Base-by-base conservation (phyloP, 305 asterid species). In the Galium porrigens region DNA sequence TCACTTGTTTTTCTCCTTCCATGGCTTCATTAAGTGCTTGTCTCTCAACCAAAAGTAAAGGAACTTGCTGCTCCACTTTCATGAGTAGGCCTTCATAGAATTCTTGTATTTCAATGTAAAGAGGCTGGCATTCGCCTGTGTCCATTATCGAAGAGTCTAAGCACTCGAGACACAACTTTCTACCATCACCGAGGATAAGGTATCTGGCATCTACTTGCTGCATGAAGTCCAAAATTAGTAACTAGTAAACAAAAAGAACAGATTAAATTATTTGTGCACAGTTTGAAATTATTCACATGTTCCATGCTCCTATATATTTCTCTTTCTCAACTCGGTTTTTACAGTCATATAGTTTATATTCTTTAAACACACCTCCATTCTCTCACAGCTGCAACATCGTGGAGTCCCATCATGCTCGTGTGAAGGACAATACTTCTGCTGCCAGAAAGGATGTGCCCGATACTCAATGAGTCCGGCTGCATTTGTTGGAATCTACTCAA, bases 71-170 rank as follows among this genome's bases (percentile, higher is more conserved):
- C 87, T 86, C 96, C 64, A 94, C 86, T 75, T 94, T 94, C 99
- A 94, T 94, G 74, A 70, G 79, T 76, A 94, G 76, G 61, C 99
- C 97, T 82, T 94, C 99, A 12, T 87, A 94, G 76, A 94, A 94
- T 33, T 94, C 99, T 82, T 84, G 99, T 67, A 94, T 94, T 81
- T 94, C 97, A 56, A 89, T 88, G 77, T 94, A 89, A 56, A 94
- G 95, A 66, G 96, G 97, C 74, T 89, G 99, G 71, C 99, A 92
- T 80, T 92, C 99, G n/a, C 84, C 88, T n/a, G 97, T 89, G 61
- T 92, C 99, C 99, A 92, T 92, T 71, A 92, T 84, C 34, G 99
- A 81, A 42, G 97, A 92, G 78, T 92, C 96, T 69, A 89, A 77
- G 71, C 99, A 92, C 88, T 89, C 99, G 29, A 92, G 80, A 63